A percentile compares a stretch with the other conserved stretches of the same genome.
These are phyloP conservation scores for Pochonia chlamydosporia DNA, from an alignment of 2,329 filamentous ascomycete genomes.

Conservation along the genomic window DNA sequence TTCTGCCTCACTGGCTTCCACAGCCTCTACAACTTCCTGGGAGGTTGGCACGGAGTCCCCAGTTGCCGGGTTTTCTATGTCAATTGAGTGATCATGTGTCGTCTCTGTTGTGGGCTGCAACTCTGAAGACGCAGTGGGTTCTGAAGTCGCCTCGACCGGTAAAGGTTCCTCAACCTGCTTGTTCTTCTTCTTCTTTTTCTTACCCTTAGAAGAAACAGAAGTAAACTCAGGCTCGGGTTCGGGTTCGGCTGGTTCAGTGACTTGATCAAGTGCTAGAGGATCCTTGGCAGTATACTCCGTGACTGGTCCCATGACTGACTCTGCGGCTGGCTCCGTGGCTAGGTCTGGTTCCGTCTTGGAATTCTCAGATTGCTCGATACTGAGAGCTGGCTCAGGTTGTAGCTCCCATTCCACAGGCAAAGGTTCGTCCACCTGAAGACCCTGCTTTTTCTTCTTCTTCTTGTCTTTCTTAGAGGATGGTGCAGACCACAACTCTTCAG, in stretches of 20 bases:
- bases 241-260: neutral
- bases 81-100: neutral
- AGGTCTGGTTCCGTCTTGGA: neutral
- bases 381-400: neutral
- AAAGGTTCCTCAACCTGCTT: neutral
- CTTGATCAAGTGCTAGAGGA: neutral
- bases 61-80: neutral
- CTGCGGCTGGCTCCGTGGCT: too few species aligned
- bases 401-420: neutral
- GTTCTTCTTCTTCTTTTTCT: conserved; percentile 12
- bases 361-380: conserved; percentile 1
- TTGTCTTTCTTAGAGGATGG: conserved; percentile 6
- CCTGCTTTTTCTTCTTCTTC: conserved; percentile 16
- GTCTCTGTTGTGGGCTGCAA: neutral
- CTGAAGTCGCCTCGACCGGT: neutral
- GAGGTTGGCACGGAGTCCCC: neutral
- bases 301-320: too few species aligned
- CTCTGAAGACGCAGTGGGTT: neutral
- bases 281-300: neutral
- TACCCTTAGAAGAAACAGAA: conserved; percentile 6
- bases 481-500: conserved; percentile 5
- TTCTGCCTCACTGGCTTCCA: neutral
- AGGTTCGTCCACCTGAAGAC: conserved; percentile 8
- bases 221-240: conserved; percentile 1
- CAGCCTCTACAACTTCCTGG: neutral